Conservation (phyloP, 495 filamentous ascomycete genomes). For the Symbiotaphrina buchneri region DNA sequence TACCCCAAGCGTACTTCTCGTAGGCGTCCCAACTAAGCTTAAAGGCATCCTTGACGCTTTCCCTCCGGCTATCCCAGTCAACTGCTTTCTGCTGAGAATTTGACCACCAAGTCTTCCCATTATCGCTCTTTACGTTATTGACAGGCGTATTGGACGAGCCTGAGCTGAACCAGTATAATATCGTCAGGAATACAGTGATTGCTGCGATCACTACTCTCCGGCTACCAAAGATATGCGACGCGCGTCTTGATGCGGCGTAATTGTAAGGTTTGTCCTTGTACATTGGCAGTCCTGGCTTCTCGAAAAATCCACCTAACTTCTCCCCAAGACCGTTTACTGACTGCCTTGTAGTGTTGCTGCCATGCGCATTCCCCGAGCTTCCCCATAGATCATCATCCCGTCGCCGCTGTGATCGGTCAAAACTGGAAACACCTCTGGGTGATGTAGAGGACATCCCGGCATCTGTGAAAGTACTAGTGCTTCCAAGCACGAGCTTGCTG, state of each 20-base stretch:
- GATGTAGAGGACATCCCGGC: conserved; percentile 45
- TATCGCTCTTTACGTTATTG: no score
- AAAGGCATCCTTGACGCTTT: conserved; percentile 80
- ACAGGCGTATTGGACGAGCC: neutral
- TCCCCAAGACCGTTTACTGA: conserved; percentile 14
- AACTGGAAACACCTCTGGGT: conserved; percentile 47
- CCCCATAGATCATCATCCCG: conserved; percentile 29
- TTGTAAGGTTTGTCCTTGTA: conserved; percentile 97
- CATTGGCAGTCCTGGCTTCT: conserved; percentile 53
- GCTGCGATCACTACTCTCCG: conserved; percentile 26
- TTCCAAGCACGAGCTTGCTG: conserved; percentile 1
- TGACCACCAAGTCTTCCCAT: conserved; percentile 7
- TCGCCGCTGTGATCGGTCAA: conserved; percentile 41
- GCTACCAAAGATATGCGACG: conserved; percentile 15
- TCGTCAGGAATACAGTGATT: conserved; percentile 21
- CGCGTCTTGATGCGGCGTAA: conserved; percentile 30
- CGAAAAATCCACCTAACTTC: conserved; percentile 28
- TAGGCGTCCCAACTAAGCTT: conserved; percentile 81
- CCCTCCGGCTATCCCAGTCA: conserved; percentile 56
- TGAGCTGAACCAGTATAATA: conserved; percentile 33
- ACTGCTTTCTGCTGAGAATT: conserved; percentile 15
- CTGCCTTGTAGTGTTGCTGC: conserved; percentile 19
- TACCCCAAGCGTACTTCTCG: conserved; percentile 87
- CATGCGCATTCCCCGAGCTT: conserved; percentile 20
- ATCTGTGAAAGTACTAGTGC: conserved; percentile 2